Conservation (phyloP, 176 grass and related monocot species). For the Chrysopogon serrulatus region DNA sequence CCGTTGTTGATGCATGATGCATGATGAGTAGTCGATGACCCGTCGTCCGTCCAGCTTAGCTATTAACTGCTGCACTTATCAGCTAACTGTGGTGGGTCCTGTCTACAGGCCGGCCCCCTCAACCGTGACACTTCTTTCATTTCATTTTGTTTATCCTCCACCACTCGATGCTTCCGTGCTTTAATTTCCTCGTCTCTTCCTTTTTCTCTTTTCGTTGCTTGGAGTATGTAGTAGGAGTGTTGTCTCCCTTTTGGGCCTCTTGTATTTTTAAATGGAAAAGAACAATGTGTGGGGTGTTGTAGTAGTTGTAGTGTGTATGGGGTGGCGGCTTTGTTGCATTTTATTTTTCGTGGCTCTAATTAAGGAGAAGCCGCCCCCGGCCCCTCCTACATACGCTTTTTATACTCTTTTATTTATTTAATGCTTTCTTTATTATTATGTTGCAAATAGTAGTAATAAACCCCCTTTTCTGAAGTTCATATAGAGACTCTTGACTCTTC, state of each 20-base stretch:
- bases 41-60: slow-evolving; percentile 34
- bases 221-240: neutral
- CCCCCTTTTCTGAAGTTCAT: too few species aligned
- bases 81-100: slow-evolving; percentile 25
- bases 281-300: neutral
- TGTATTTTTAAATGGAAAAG: neutral
- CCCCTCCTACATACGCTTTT: neutral
- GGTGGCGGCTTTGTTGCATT: too few species aligned
- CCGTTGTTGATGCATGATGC: too few species aligned
- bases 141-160: neutral
- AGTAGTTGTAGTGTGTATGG: too few species aligned
- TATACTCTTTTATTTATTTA: neutral
- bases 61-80: slow-evolving; percentile 37
- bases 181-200: too few species aligned
- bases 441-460: too few species aligned
- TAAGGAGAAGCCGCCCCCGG: too few species aligned
- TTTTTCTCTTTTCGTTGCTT: neutral
- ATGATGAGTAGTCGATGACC: neutral
- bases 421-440: neutral
- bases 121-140: neutral
- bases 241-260: neutral
- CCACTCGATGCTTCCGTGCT: neutral
- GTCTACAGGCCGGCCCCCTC: neutral
- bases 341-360: too few species aligned
- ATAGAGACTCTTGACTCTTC: too few species aligned